Conservation (phyloP, 331 rosid species). For the Stylosanthes scabra region DNA sequence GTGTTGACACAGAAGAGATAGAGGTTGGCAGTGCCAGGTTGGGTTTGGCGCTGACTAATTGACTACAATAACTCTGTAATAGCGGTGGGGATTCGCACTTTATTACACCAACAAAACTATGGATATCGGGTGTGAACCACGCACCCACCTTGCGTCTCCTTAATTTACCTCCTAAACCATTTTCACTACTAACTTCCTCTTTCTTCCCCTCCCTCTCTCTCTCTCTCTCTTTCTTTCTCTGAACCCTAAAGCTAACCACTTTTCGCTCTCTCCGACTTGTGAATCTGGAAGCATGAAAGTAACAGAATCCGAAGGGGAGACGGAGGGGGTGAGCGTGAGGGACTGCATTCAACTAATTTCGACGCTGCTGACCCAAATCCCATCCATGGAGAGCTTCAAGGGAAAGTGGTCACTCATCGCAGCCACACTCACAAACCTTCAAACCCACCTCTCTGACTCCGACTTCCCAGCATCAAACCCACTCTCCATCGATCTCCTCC, state of each 20-base stretch:
- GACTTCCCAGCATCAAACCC: constrained; percentile 66
- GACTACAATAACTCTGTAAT: too few species aligned
- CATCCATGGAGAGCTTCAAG: constrained; percentile 58
- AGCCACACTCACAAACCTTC: constrained; percentile 69
- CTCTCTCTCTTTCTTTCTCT: neutral
- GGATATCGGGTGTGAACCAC: too few species aligned
- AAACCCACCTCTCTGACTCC: constrained; percentile 71
- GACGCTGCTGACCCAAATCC: constrained; percentile 59
- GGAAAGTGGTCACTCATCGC: constrained; percentile 78
- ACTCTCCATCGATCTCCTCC: constrained; percentile 71
- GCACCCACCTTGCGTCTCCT: too few species aligned
- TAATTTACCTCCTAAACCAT: too few species aligned
- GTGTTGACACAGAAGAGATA: too few species aligned
- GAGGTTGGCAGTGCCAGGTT: too few species aligned
- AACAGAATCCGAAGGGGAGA: constrained; percentile 26
- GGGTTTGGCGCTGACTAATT: too few species aligned
- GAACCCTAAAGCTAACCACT: neutral
- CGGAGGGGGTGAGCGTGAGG: constrained; percentile 36
- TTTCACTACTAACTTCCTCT: too few species aligned
- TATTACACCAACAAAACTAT: too few species aligned
- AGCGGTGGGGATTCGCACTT: too few species aligned
- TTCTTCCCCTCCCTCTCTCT: too few species aligned
- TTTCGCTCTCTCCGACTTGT: too few species aligned
- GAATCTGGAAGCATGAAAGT: neutral
- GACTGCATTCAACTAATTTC: constrained; percentile 43